These are phyloP conservation scores for Colletotrichum sublineola DNA, from an alignment of 2,329 filamentous ascomycete genomes.

Conservation along the genomic window DNA sequence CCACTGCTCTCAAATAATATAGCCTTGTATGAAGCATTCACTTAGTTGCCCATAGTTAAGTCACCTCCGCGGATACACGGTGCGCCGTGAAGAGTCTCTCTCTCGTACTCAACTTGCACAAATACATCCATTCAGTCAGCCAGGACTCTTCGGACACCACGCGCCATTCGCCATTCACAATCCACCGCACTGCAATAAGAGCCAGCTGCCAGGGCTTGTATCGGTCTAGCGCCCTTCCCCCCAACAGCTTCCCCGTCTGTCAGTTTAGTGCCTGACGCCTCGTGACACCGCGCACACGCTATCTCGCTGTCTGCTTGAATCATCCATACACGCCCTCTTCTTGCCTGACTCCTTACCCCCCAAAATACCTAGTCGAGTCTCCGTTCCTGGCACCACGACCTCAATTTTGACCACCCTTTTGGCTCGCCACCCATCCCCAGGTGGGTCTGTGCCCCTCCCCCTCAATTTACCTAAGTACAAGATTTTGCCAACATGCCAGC, in stretches of 20 bases:
- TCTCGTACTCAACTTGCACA: neutral
- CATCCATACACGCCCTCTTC: conserved; percentile 41
- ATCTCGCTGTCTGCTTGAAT: conserved; percentile 1
- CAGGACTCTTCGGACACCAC: neutral
- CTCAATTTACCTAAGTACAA: neutral
- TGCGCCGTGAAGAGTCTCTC: conserved; percentile 2
- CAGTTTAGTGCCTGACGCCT: conserved; percentile 2
- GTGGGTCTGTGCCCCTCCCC: neutral
- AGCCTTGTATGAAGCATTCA: conserved; percentile 4
- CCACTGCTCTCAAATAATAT: neutral
- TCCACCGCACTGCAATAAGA: neutral
- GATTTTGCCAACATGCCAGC: neutral
- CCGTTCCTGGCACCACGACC: conserved; percentile 18
- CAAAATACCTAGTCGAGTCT: neutral
- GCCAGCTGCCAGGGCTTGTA: neutral
- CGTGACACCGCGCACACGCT: conserved; percentile 14
- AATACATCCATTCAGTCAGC: neutral
- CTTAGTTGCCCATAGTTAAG: neutral
- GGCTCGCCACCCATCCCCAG: conserved; percentile 4
- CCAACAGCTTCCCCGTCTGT: conserved; percentile 2
- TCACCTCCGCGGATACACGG: neutral
- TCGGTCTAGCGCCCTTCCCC: conserved; percentile 7
- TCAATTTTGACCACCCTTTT: conserved; percentile 9
- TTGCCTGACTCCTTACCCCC: neutral
- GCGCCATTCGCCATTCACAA: neutral